Base-by-base conservation (phyloP, 2,329 filamentous ascomycete genomes). In the Rutstroemia sydowiana region DNA sequence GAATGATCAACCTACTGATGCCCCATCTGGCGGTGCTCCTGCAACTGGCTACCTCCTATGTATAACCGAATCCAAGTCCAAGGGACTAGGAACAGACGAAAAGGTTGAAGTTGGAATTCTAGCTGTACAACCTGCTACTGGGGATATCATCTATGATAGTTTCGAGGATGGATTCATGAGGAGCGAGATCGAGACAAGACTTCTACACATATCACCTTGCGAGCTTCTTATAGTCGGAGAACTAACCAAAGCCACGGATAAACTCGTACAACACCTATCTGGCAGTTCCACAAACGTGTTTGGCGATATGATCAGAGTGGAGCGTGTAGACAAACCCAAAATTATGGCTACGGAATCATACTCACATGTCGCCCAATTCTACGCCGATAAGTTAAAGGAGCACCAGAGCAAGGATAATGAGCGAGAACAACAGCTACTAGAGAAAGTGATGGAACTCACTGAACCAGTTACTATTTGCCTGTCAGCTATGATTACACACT, bases 141-240 rank as follows among this genome's bases (percentile, higher is more conserved):
- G 93, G 51, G 92, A 97, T 67, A 89, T 98, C 61, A 86, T 97
- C 51, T 95, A 96, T 63, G 93, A 98, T 64, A 84, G 85, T 54
- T 98, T 98, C 61, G 89, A 97, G 61, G 93, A 98, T 64, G 90
- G 92, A 2, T 97, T 97, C 70, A 95, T 98, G 92, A 79, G 93
- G 45, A 90, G 85, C 62, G 93, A 98, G 66, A 87, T 98, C 31
- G 93, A 98, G 71, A 98, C 93, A 0, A 76, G 93, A n/a, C 73
- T 98, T 23, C 73, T 98, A 28, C 93, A 98, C 66, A 95, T 98
- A 59, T 89, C 92, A 0, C 93, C 93, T 0, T 95, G 91, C 69
- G 93, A 98, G 68, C 89, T 98, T 56, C 75, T 98, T 30, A 86
- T 98, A 41, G 88, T 98, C 1, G 93, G 93, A 13, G 83, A 93